Conservation (phyloP, 1,139 yeast genomes). For the Lodderomyces beijingensis region DNA sequence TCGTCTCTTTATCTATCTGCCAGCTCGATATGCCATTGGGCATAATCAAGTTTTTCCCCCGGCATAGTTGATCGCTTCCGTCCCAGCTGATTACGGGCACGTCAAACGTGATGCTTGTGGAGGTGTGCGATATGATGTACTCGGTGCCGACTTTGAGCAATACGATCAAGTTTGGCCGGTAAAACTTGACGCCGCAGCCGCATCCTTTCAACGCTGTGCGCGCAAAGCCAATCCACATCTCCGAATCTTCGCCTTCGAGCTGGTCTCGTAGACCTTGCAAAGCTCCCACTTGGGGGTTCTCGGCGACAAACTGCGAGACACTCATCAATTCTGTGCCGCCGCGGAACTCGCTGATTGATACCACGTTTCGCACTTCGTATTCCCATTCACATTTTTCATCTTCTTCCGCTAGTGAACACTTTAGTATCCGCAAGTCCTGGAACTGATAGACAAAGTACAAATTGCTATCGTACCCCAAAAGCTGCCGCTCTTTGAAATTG, state of each 20-base stretch:
- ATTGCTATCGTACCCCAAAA: constrained; percentile 16
- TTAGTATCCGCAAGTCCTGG: constrained; percentile 22
- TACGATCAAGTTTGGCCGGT: constrained; percentile 21
- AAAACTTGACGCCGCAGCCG: constrained; percentile 46
- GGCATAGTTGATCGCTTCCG: constrained; percentile 19
- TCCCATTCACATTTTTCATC: constrained; percentile 12
- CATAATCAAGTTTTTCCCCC: constrained; percentile 21
- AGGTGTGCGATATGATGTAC: neutral
- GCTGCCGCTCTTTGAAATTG: constrained; percentile 19
- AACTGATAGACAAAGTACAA: constrained; percentile 27
- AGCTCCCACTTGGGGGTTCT: neutral
- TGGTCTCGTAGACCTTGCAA: neutral
- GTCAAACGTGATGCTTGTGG: neutral
- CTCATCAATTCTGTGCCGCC: constrained; percentile 31
- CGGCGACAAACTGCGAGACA: constrained; percentile 14
- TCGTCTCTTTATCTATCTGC: constrained; percentile 14
- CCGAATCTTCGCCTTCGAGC: constrained; percentile 14
- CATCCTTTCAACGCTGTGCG: constrained; percentile 42
- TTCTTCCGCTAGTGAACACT: constrained; percentile 21
- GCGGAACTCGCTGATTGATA: constrained; percentile 20
- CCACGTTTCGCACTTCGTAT: constrained; percentile 7
- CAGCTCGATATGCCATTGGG: constrained; percentile 35
- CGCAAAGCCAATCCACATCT: constrained; percentile 50
- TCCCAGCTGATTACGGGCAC: neutral
- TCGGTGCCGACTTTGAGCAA: constrained; percentile 3